Evolutionary conservation across 352 stramenopile species (phyloP).

Genomic region (Pythium pectinolyticum): DNA sequence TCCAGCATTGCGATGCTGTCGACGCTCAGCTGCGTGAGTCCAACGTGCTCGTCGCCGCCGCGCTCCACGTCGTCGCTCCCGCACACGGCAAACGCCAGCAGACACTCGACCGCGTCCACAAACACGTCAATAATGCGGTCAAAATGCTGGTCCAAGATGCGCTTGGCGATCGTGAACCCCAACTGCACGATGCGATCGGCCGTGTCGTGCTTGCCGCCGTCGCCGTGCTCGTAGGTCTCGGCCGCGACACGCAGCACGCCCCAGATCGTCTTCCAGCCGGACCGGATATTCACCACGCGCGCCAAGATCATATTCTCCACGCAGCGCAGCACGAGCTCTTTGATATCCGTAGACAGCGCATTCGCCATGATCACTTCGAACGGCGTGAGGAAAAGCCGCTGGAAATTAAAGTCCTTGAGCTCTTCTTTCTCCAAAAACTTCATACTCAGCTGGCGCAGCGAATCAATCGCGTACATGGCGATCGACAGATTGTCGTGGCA

Average conservation of each 20-base stretch:
- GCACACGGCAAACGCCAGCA: constrained; percentile 79
- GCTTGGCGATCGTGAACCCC: constrained; percentile 85
- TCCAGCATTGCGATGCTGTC: constrained; percentile 67
- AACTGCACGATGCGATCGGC: constrained; percentile 83
- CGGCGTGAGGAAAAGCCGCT: constrained; percentile 97
- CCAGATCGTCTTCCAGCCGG: constrained; percentile 94
- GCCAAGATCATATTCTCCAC: constrained; percentile 92
- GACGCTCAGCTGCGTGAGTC: constrained; percentile 66
- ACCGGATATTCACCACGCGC: constrained; percentile 86
- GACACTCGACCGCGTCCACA: constrained; percentile 75
- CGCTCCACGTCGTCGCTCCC: constrained; percentile 65
- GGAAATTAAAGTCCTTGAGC: constrained; percentile 99
- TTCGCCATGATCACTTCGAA: constrained; percentile 95
- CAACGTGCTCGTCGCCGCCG: constrained; percentile 46
- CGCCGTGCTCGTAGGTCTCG: constrained; percentile 70
- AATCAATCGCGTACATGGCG: constrained; percentile 99
- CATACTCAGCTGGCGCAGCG: constrained; percentile 98
- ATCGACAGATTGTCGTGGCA: constrained; percentile 96
- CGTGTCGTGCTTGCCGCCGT: constrained; percentile 30
- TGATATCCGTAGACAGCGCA: constrained; percentile 77
- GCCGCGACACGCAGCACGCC: constrained; percentile 89
- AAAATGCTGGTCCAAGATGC: constrained; percentile 79
- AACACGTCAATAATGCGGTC: constrained; percentile 78
- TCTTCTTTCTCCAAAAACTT: constrained; percentile 99
- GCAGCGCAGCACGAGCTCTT: constrained; percentile 90